phyloP scores from a whole-genome alignment of 2,329 filamentous ascomycete genomes.

The Raffaelea deltoideospora region DNA sequence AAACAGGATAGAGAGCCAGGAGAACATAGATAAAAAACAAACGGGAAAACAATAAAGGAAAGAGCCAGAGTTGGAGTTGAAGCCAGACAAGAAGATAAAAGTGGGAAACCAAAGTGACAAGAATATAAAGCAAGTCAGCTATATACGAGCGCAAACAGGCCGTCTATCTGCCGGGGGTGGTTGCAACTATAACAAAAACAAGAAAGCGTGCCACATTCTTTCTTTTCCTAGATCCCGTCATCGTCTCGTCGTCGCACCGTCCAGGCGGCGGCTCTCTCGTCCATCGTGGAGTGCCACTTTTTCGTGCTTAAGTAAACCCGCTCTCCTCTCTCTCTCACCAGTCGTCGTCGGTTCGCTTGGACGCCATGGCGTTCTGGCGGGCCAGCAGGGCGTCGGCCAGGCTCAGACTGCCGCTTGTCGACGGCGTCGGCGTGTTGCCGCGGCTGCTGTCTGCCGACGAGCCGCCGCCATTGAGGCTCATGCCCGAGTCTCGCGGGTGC shows the following conservation, averaged over 20 bases:
- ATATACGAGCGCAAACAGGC: too few relatives aligned
- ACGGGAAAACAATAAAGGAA: not conserved
- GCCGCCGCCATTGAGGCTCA: constrained; percentile 41
- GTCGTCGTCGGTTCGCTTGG: constrained; percentile 54
- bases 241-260: too few relatives aligned
- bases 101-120: too few relatives aligned
- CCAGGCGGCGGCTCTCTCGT: too few relatives aligned
- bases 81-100: constrained; percentile 1
- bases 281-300: not conserved
- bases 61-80: too few relatives aligned
- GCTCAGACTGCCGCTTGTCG: constrained; percentile 56
- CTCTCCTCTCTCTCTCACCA: constrained; percentile 33
- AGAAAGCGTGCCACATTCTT: too few relatives aligned
- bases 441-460: constrained; percentile 33
- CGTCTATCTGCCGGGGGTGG: too few relatives aligned
- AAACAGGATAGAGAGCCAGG: too few relatives aligned
- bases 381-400: constrained; percentile 66
- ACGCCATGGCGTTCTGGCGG: constrained; percentile 62
- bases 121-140: too few relatives aligned
- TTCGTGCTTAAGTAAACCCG: too few relatives aligned
- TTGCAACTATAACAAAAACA: not conserved
- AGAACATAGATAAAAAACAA: not conserved
- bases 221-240: too few relatives aligned
- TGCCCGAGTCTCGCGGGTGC: constrained; percentile 56
- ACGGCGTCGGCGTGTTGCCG: constrained; percentile 56